A percentile compares a stretch with the other conserved stretches of the same genome.
These are phyloP conservation scores for Beauveria asiatica DNA, from an alignment of 2,329 filamentous ascomycete genomes.

Conservation along the genomic window DNA sequence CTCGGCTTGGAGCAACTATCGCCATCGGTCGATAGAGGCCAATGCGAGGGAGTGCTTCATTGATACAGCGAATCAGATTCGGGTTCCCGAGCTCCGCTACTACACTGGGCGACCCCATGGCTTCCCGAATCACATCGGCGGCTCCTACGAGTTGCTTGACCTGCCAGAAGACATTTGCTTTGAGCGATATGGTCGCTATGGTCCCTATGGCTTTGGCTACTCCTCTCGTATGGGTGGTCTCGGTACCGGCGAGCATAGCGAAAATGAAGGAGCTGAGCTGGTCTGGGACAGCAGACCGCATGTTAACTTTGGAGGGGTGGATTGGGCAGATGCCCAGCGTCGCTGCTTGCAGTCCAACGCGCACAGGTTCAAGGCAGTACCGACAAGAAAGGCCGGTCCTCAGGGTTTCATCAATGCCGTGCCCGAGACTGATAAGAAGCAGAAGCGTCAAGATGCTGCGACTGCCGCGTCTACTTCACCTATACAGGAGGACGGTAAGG, in stretches of 20 bases:
- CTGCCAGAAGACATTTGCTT: conserved; percentile 84
- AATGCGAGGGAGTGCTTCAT: conserved; percentile 70
- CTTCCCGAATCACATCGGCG: conserved; percentile 76
- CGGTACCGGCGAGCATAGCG: conserved; percentile 77
- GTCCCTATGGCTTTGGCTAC: conserved; percentile 86
- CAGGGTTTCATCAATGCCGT: conserved; percentile 45
- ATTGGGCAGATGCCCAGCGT: conserved; percentile 72
- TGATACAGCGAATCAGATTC: conserved; percentile 55
- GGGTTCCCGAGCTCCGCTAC: conserved; percentile 61
- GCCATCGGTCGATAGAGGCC: conserved; percentile 32
- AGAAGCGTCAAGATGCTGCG: conserved; percentile 8
- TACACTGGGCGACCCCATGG: conserved; percentile 73
- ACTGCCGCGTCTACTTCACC: conserved; percentile 12
- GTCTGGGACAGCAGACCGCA: conserved; percentile 66
- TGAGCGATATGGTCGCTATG: conserved; percentile 79
- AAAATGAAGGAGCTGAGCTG: conserved; percentile 68
- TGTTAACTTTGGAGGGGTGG: conserved; percentile 67
- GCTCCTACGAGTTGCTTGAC: conserved; percentile 75
- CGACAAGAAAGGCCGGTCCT: conserved; percentile 29
- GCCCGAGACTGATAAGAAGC: conserved; percentile 10
- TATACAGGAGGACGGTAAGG: conserved; percentile 13
- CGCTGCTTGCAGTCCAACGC: conserved; percentile 65
- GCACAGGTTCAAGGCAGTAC: conserved; percentile 54
- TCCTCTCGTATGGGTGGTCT: conserved; percentile 68
- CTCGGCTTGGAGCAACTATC: conserved; percentile 26